Evolutionary conservation across 163 green algal genomes (phyloP).

Genomic region (Scenedesmus sp.): DNA sequence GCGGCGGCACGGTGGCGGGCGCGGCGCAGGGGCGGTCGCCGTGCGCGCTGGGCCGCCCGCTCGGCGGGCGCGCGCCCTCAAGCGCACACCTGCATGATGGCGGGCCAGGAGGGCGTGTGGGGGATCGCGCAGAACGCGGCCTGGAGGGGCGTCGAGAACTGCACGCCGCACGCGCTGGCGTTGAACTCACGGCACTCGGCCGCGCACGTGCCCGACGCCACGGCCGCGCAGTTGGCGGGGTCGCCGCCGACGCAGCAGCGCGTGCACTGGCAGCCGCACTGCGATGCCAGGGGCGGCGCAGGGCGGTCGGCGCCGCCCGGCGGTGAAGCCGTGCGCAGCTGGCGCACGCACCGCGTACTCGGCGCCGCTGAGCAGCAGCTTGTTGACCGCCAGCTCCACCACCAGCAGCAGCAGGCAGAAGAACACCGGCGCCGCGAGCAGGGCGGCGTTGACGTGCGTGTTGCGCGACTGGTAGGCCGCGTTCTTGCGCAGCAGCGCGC

Average conservation of each 20-base stretch:
- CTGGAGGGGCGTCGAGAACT: constrained; percentile 62
- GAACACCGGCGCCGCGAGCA: constrained; percentile 73
- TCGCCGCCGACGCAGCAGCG: constrained; percentile 58
- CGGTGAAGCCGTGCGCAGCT: too few relatives aligned
- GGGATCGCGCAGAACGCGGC: constrained; percentile 65
- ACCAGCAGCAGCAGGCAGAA: constrained; percentile 77
- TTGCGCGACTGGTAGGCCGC: constrained; percentile 71
- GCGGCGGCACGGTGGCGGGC: constrained; percentile 32
- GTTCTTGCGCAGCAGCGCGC: constrained; percentile 69
- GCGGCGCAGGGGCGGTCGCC: neutral
- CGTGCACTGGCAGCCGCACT: constrained; percentile 81
- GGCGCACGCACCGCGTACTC: constrained; percentile 49
- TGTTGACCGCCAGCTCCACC: constrained; percentile 71
- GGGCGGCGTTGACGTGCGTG: constrained; percentile 63
- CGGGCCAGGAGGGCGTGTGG: constrained; percentile 65
- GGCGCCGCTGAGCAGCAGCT: constrained; percentile 49
- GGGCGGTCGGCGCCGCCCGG: too few relatives aligned
- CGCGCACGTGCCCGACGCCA: constrained; percentile 22
- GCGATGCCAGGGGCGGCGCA: constrained; percentile 14
- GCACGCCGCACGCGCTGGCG: constrained; percentile 61
- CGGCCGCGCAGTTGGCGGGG: constrained; percentile 27
- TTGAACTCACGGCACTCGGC: constrained; percentile 57
- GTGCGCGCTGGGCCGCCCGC: neutral
- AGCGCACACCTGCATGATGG: constrained; percentile 58
- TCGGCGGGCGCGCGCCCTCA: neutral